Percentiles rank a stretch among this genome's conserved stretches.
Conservation (phyloP, 2,329 filamentous ascomycete genomes). For the Penicillium sp. region DNA sequence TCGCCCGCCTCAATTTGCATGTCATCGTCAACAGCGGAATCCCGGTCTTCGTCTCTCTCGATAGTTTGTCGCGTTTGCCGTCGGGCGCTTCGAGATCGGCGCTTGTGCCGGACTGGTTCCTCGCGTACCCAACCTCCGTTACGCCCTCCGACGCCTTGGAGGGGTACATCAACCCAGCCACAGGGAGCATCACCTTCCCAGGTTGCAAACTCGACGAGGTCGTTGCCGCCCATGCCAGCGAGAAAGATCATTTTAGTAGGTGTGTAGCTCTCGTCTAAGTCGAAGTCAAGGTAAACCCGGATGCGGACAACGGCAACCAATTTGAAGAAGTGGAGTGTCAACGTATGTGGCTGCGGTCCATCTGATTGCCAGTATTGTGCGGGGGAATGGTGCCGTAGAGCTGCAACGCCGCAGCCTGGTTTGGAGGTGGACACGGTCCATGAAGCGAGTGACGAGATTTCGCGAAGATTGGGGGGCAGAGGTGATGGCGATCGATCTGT, state of each 20-base stretch:
- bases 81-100: constrained; percentile 15
- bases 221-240: constrained; percentile 88
- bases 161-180: constrained; percentile 88
- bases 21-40: constrained; percentile 34
- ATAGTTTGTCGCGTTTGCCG: constrained; percentile 17
- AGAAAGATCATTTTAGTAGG: constrained; percentile 89
- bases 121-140: constrained; percentile 37
- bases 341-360: constrained; percentile 65
- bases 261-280: constrained; percentile 92
- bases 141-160: constrained; percentile 62
- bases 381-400: constrained; percentile 61
- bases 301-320: constrained; percentile 55
- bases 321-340: constrained; percentile 67
- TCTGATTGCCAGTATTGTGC: constrained; percentile 68
- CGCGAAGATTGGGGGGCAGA: constrained; percentile 55
- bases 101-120: constrained; percentile 23
- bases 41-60: constrained; percentile 20
- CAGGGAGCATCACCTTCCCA: constrained; percentile 77
- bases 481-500: constrained; percentile 43
- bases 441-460: constrained; percentile 67
- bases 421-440: constrained; percentile 68
- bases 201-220: constrained; percentile 82
- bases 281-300: constrained; percentile 75
- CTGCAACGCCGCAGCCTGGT: constrained; percentile 63
- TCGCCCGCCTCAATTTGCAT: constrained; percentile 34